Evolutionary conservation across 2,329 filamentous ascomycete species (phyloP), one percentile per base, ranked within the genome.

Genomic region (Leptographium radiaticola): DNA sequence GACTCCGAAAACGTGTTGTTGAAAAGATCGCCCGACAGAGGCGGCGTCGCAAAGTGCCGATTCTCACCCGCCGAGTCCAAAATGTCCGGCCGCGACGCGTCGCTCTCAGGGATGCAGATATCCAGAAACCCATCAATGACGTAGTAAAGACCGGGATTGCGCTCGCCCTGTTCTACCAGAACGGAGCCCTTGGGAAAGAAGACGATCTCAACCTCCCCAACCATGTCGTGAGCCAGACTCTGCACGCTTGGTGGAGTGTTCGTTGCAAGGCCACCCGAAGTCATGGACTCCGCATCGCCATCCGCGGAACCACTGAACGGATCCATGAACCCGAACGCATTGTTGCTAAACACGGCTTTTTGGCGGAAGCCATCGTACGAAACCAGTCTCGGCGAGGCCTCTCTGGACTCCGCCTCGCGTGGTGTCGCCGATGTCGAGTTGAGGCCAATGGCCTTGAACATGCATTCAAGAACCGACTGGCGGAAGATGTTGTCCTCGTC

Each of bases 91-190:
- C 53, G 43, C 0, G 68, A 64, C 0, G 67, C 61, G n/a, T 86
- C 81, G 43, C 84, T 80, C 0, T 80, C 73, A 2, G 87, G 83
- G n/a, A 94, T 84, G 57, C 89, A 89, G 45, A 97, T 90, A 63
- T 98, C 93, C 39, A 98, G 72, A 62, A 98, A 98, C 0, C 93
- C 93, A 66, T 98, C 93, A 50, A 98, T 86, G 4, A 98, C 91
- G 68, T 98, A 98, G 70, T 98, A 98, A 0, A 98, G 68, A 0
- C 93, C 93, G 0, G 93, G 93, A 61, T 94, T 95, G n/a, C 93
- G 80, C 66, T 98, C 93, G 11, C 93, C 91, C 70, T 97, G 90
- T 64, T 98, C 93, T 0, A 98, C 90, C 16, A 98, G 76, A 0
- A 98, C 86, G 2, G 93, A 91, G 2, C 87, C 90, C 66, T 97